Percentiles rank a stretch among this genome's conserved stretches.
Conservation (phyloP, 139 green algal genomes). For the Monoraphidium neglectum region DNA sequence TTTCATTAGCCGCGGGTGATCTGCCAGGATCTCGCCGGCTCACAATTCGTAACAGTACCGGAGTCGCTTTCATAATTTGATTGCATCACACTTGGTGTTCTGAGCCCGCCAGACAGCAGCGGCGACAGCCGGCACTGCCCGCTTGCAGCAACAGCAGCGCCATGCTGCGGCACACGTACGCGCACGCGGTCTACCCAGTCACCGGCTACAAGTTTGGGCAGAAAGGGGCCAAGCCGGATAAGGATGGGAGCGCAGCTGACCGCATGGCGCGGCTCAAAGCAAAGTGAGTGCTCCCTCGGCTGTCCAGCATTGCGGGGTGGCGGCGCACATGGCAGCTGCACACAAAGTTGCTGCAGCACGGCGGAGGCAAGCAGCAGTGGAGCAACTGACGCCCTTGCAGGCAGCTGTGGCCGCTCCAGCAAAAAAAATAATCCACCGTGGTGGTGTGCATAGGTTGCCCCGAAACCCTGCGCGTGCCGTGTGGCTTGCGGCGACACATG, state of each 20-base stretch:
- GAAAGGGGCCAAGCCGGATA: conserved; percentile 82
- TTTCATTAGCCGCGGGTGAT: no score
- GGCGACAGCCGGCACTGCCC: no score
- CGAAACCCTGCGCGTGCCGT: background rate
- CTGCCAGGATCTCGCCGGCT: no score
- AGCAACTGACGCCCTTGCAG: background rate
- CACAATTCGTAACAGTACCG: no score
- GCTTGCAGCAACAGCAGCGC: no score
- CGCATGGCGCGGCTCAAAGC: conserved; percentile 72
- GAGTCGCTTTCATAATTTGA: no score
- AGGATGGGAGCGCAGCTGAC: conserved; percentile 66
- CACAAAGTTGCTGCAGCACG: background rate
- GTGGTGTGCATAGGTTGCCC: background rate
- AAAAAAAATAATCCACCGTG: background rate
- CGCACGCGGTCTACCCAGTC: conserved; percentile 79
- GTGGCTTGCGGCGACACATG: background rate
- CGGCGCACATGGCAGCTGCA: background rate
- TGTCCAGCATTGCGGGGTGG: background rate
- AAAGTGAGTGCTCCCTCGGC: conserved; percentile 63
- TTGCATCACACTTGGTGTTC: no score
- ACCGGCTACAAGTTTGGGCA: conserved; percentile 90
- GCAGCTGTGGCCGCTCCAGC: background rate
- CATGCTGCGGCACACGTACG: background rate
- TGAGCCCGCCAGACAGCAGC: no score
- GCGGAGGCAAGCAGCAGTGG: background rate